Conservation (phyloP, 441 rosid species). For the Rhodomyrtus psidioides region DNA sequence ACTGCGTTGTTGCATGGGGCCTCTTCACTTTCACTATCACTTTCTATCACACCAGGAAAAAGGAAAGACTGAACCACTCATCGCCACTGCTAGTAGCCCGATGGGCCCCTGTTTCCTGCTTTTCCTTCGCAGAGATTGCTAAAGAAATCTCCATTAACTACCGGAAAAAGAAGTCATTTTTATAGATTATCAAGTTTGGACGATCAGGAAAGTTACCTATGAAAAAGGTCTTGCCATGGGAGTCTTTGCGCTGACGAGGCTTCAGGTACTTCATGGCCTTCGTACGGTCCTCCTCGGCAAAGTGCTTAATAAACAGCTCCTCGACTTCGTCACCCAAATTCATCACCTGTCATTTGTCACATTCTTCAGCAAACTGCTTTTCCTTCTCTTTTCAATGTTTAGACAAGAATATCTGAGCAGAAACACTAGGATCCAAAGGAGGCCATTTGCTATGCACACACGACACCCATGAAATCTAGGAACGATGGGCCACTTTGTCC, state of each 20-base stretch:
- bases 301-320: conserved; percentile 70
- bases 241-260: conserved; percentile 76
- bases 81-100: not conserved
- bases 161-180: not conserved
- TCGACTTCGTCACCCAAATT: conserved; percentile 85
- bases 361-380: conserved; percentile 16
- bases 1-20: not conserved
- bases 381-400: not conserved
- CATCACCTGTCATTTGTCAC: conserved; percentile 59
- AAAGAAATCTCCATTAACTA: not conserved
- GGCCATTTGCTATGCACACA: not conserved
- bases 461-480: conserved; percentile 9
- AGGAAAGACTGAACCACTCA: not conserved
- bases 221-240: conserved; percentile 83
- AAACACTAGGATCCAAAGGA: not conserved
- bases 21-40: not conserved
- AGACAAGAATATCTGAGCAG: conserved; percentile 33
- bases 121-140: not conserved
- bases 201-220: conserved; percentile 44
- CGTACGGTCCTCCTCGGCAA: conserved; percentile 70
- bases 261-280: conserved; percentile 86
- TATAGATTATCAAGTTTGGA: not conserved
- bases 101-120: not conserved
- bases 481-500: conserved; percentile 28
- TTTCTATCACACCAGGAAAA: not conserved